phyloP scores from a whole-genome alignment of 140 eudicot species.

The Oenanthe javanica region DNA sequence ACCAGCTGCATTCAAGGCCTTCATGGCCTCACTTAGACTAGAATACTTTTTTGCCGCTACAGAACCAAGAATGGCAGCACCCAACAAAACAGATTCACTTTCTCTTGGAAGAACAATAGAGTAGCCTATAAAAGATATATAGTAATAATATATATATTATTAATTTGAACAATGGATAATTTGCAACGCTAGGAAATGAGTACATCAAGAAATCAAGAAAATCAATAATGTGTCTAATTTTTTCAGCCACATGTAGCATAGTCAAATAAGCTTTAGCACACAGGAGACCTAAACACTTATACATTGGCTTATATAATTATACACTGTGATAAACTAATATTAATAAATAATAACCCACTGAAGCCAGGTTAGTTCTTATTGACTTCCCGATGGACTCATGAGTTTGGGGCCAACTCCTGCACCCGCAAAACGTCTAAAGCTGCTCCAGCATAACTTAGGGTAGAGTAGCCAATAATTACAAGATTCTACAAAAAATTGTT shows the following conservation, averaged over 20 bases:
- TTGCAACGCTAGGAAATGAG: not conserved
- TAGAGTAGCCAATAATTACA: not conserved
- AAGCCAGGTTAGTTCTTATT: not conserved
- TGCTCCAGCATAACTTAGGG: not conserved
- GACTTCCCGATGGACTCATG: not conserved
- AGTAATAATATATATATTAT: not conserved
- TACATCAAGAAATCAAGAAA: not conserved
- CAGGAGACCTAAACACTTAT: not conserved
- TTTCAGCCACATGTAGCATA: not conserved
- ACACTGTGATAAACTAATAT: too few relatives aligned
- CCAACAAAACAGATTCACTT: slow-evolving; percentile 88
- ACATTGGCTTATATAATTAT: not conserved
- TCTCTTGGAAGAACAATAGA: slow-evolving; percentile 88
- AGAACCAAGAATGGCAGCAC: slow-evolving; percentile 95
- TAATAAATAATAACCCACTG: not conserved
- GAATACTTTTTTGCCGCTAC: slow-evolving; percentile 86
- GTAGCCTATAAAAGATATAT: slow-evolving; percentile 43
- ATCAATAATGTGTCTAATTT: not conserved
- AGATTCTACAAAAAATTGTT: not conserved
- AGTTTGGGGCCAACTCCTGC: not conserved
- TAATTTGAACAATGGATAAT: too few relatives aligned
- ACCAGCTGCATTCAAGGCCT: slow-evolving; percentile 85
- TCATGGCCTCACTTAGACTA: slow-evolving; percentile 83
- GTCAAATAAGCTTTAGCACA: not conserved
- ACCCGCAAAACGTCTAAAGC: not conserved